Evolutionary conservation across 2,329 filamentous ascomycete species (phyloP).

Genomic region (Phymatotrichopsis omnivora): DNA sequence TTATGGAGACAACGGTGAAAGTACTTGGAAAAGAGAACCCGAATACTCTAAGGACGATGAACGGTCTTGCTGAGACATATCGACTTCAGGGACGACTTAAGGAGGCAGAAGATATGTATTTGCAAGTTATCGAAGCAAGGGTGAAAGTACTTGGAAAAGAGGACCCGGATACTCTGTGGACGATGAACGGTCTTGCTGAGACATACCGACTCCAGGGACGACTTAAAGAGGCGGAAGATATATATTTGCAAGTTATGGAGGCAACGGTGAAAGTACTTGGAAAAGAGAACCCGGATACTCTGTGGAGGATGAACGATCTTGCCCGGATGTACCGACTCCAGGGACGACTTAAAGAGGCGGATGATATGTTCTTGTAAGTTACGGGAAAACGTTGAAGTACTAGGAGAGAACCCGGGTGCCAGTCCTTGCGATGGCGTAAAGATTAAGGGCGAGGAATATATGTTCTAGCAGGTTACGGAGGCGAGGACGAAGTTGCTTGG

Average conservation of each 20-base stretch:
- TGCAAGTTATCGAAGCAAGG: not conserved
- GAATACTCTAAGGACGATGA: conserved; percentile 5
- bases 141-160: not conserved
- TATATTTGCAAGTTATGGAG: not conserved
- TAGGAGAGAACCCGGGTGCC: no score
- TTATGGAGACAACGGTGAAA: conserved; percentile 1
- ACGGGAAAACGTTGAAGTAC: no score
- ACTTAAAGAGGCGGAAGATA: not conserved
- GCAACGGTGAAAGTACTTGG: conserved; percentile 3
- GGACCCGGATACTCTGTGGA: not conserved
- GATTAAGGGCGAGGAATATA: no score
- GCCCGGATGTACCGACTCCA: not conserved
- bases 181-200: not conserved
- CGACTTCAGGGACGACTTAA: not conserved
- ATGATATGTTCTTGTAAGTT: no score
- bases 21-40: conserved; percentile 4
- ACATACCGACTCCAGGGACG: not conserved
- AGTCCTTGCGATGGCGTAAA: no score
- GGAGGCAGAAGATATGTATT: not conserved
- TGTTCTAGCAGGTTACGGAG: no score
- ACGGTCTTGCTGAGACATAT: not conserved
- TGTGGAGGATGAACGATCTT: conserved; percentile 2
- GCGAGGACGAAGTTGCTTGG: no score
- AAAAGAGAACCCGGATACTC: not conserved
- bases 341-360: no score